Conservation (phyloP, 176 grass and related monocot species). For the Eragrostis curvula region DNA sequence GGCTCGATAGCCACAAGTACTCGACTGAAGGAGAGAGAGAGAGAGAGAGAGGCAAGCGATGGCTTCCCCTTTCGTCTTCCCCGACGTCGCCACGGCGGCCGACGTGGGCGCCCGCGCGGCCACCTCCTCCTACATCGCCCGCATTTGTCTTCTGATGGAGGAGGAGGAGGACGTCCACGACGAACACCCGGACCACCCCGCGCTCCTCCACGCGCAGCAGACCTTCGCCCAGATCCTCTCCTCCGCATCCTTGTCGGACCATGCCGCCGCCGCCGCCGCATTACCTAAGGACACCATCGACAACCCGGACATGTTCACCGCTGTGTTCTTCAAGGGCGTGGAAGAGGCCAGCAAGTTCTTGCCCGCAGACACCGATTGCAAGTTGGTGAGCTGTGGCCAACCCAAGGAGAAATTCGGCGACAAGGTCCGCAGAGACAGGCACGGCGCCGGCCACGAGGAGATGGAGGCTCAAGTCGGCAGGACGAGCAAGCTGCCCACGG, state of each 20-base stretch:
- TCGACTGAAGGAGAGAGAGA: too few species aligned
- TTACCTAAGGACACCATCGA: too few species aligned
- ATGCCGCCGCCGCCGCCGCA: neutral
- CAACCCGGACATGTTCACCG: neutral
- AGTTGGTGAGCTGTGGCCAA: too few species aligned
- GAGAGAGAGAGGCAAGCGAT: too few species aligned
- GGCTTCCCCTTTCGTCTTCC: neutral
- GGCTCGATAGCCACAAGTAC: too few species aligned
- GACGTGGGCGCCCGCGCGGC: neutral
- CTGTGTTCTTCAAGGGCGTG: neutral
- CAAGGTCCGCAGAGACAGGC: neutral
- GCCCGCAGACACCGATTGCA: neutral
- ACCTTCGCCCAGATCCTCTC: constrained; percentile 31
- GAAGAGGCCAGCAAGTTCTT: neutral
- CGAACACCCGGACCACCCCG: neutral
- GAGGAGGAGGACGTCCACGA: constrained; percentile 15
- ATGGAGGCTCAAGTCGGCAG: neutral
- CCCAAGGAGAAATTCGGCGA: neutral
- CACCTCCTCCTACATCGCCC: neutral
- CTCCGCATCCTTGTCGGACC: neutral
- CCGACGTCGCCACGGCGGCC: neutral
- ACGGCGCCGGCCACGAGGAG: neutral
- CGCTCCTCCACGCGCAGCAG: neutral
- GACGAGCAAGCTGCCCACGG: neutral
- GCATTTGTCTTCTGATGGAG: constrained; percentile 1